These are phyloP conservation scores for Phytophthora chlamydospora DNA, from an alignment of 352 stramenopile species.

Conservation along the genomic window DNA sequence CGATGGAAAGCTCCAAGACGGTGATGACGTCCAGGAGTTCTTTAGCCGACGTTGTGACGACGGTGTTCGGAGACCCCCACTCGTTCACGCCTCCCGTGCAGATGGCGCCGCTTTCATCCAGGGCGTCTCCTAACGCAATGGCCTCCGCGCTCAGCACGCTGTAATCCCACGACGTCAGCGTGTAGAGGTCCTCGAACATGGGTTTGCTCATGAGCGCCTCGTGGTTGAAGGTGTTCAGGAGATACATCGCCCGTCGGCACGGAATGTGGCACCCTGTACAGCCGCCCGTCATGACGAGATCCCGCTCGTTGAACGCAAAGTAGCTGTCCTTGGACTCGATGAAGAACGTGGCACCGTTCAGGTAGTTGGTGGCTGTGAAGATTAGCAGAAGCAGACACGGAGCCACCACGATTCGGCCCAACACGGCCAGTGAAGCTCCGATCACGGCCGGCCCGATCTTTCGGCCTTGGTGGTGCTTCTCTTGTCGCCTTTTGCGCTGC, in stretches of 20 bases:
- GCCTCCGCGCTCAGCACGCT: slow-evolving; percentile 11
- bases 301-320: slow-evolving; percentile 26
- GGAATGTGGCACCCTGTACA: not conserved
- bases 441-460: slow-evolving; percentile 8
- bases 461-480: slow-evolving; percentile 2
- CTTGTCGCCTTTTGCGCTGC: slow-evolving; percentile 2
- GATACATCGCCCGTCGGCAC: not conserved
- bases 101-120: slow-evolving; percentile 16
- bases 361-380: slow-evolving; percentile 18
- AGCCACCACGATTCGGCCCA: slow-evolving; percentile 22
- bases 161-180: slow-evolving; percentile 8
- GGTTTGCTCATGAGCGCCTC: slow-evolving; percentile 24
- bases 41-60: slow-evolving; percentile 6
- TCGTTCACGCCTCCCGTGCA: slow-evolving; percentile 29
- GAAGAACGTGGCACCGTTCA: slow-evolving; percentile 13
- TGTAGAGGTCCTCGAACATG: slow-evolving; percentile 24
- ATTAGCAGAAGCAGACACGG: slow-evolving; percentile 19
- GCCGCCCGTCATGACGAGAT: slow-evolving; percentile 16
- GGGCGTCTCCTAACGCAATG: slow-evolving; percentile 6
- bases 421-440: slow-evolving; percentile 11
- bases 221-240: slow-evolving; percentile 10
- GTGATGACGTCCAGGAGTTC: slow-evolving; percentile 19
- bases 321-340: slow-evolving; percentile 30
- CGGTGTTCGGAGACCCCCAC: slow-evolving; percentile 18
- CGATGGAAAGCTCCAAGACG: slow-evolving; percentile 13